Evolutionary conservation across 176 grass and related monocot genomes (phyloP).

Genomic region (Bromus sterilis): DNA sequence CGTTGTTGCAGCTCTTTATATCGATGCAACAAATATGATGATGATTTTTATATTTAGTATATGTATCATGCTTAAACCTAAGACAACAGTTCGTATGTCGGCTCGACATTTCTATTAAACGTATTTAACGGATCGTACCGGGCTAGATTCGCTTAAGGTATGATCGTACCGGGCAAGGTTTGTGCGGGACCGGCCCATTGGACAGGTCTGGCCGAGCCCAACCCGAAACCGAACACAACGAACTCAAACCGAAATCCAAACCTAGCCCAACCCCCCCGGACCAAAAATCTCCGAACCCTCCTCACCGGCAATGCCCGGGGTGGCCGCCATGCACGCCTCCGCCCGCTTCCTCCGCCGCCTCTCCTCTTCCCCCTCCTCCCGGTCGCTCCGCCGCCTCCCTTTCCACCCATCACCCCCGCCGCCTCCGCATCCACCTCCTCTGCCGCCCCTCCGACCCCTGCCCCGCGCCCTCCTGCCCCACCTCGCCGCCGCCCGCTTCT

Average conservation of each 20-base stretch:
- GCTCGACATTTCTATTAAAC: no score
- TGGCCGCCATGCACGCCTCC: slow-evolving; percentile 51
- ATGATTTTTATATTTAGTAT: no score
- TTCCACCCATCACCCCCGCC: not conserved
- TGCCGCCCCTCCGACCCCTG: slow-evolving; percentile 7
- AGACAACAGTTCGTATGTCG: no score
- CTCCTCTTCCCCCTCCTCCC: slow-evolving; percentile 1
- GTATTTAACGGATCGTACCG: no score
- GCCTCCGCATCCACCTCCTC: slow-evolving; percentile 5
- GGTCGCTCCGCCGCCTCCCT: not conserved
- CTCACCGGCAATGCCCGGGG: not conserved
- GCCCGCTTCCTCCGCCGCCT: slow-evolving; percentile 35
- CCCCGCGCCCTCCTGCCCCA: slow-evolving; percentile 19
- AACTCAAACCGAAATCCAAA: not conserved
- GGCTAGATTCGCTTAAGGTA: no score
- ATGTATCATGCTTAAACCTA: no score
- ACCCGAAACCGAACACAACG: not conserved
- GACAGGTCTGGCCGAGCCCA: no score
- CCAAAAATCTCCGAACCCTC: slow-evolving; percentile 16
- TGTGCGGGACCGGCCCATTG: no score
- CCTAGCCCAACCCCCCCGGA: not conserved
- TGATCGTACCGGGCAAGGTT: no score
- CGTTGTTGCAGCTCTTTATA: no score
- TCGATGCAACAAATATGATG: no score
- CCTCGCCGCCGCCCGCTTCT: slow-evolving; percentile 18